phyloP scores from a whole-genome alignment of 768 basidiomycete species.

The Pleurotus ostreatus region DNA sequence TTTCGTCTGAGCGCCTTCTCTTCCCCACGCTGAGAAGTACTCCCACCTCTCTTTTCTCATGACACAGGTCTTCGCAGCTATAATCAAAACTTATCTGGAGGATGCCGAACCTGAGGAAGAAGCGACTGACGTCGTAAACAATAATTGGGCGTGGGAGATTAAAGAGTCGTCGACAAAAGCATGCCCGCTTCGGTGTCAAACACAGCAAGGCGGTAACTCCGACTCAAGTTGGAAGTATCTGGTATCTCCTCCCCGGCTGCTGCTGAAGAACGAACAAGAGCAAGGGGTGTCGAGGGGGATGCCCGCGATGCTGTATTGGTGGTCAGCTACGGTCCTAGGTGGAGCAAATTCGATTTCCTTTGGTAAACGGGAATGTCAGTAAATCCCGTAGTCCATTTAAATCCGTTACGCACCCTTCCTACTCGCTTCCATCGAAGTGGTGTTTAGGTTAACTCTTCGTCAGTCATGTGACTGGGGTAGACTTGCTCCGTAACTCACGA shows the following conservation, averaged over 20 bases:
- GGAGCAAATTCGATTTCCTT: too few species aligned
- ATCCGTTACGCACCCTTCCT: too few species aligned
- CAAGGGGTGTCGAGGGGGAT: too few species aligned
- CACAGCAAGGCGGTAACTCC: neutral
- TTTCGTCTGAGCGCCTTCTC: neutral
- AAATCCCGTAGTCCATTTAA: too few species aligned
- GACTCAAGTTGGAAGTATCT: neutral
- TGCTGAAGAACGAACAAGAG: too few species aligned
- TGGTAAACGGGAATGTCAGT: too few species aligned
- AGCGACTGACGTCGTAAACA: too few species aligned
- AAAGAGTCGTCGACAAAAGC: neutral
- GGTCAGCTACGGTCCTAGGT: too few species aligned
- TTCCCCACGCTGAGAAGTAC: slow-evolving; percentile 2
- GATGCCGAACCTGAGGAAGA: neutral
- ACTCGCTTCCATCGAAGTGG: too few species aligned
- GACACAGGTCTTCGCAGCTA: neutral
- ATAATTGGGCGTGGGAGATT: neutral
- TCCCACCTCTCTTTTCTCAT: neutral
- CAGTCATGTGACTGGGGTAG: too few species aligned
- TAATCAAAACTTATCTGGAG: neutral
- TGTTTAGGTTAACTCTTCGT: too few species aligned
- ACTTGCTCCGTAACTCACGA: neutral
- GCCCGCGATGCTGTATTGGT: too few species aligned
- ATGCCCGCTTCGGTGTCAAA: neutral
- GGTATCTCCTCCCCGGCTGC: neutral